These are phyloP conservation scores for Beauveria scarabaeidicola DNA, from an alignment of 2,329 filamentous ascomycete genomes.

Conservation along the genomic window DNA sequence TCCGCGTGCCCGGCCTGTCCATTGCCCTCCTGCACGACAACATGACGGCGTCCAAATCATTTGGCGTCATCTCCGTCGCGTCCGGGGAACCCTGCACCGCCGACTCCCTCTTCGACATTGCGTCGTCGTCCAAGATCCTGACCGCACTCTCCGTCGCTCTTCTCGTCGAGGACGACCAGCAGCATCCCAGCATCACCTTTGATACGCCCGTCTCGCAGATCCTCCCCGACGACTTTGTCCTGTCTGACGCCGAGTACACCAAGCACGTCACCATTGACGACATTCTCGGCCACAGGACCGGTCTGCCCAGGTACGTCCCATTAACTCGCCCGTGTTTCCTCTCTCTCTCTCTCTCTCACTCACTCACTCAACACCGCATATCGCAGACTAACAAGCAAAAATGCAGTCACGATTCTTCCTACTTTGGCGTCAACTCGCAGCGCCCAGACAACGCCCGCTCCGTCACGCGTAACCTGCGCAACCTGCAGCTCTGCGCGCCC, in stretches of 20 bases:
- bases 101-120: conserved; percentile 8
- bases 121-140: conserved; percentile 7
- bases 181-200: background rate
- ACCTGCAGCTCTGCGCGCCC: conserved; percentile 5
- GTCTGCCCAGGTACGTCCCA: background rate
- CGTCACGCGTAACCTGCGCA: conserved; percentile 8
- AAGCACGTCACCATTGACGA: conserved; percentile 9
- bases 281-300: conserved; percentile 8
- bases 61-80: background rate
- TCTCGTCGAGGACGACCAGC: background rate
- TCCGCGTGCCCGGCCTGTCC: conserved; percentile 3
- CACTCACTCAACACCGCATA: no score
- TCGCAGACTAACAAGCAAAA: background rate
- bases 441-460: conserved; percentile 2
- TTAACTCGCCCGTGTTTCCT: background rate
- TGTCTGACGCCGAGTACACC: conserved; percentile 5
- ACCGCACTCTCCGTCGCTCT: conserved; percentile 4
- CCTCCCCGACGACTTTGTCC: conserved; percentile 7
- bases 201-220: conserved; percentile 5
- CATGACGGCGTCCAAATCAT: background rate
- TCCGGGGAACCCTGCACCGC: background rate
- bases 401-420: conserved; percentile 4
- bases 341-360: background rate
- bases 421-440: conserved; percentile 3
- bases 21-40: conserved; percentile 2